Conservation (phyloP, 352 stramenopile species). For the Phytophthora fragariaefolia region DNA sequence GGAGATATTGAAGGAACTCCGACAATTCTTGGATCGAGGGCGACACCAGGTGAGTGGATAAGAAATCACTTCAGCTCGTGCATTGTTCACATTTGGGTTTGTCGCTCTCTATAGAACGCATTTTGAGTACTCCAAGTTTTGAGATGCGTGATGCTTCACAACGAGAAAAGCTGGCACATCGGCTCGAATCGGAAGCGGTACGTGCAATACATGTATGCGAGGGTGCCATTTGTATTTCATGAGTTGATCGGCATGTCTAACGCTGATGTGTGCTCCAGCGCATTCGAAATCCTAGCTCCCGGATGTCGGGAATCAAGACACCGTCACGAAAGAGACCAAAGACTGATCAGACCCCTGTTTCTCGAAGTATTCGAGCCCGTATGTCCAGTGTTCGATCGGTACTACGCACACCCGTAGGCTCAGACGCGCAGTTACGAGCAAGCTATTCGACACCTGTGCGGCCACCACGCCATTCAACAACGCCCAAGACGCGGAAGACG, state of each 20-base stretch:
- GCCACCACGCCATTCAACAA: constrained; percentile 33
- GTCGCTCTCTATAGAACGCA: constrained; percentile 36
- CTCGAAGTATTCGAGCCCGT: constrained; percentile 54
- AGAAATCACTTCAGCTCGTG: neutral
- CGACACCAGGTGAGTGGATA: constrained; percentile 46
- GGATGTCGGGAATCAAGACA: constrained; percentile 28
- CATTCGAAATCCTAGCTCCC: constrained; percentile 28
- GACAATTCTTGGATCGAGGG: constrained; percentile 51
- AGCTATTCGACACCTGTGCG: constrained; percentile 79
- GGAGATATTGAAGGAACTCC: constrained; percentile 85
- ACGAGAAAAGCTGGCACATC: constrained; percentile 70
- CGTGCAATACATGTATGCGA: no score
- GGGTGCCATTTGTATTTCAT: no score
- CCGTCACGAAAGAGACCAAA: constrained; percentile 37
- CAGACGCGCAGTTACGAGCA: constrained; percentile 70
- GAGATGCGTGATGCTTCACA: constrained; percentile 66
- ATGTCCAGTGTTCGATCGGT: constrained; percentile 59
- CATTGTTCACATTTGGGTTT: no score
- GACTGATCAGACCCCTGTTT: constrained; percentile 31
- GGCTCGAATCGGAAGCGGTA: constrained; percentile 68
- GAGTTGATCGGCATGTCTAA: neutral
- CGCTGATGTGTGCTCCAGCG: no score
- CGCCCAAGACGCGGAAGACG: constrained; percentile 30
- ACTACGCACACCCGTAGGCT: constrained; percentile 56
- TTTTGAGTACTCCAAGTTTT: constrained; percentile 60